Conservation (phyloP, 495 filamentous ascomycete species). For the Daldinia childiae region DNA sequence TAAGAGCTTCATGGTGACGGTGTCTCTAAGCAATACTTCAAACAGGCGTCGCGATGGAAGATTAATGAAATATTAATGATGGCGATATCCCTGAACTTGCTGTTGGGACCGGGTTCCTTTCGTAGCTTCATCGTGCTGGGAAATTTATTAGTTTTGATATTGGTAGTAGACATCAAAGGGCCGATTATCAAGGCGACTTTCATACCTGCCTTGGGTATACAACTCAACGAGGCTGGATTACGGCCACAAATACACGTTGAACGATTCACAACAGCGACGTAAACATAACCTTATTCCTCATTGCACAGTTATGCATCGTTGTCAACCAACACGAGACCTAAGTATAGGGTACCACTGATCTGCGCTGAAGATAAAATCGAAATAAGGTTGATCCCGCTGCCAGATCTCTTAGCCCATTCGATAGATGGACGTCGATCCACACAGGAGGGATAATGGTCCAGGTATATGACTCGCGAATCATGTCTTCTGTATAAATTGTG, state of each 20-base stretch:
- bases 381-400: conserved; percentile 20
- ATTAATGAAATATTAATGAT: not conserved
- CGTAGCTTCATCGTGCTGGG: not conserved
- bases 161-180: not conserved
- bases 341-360: not conserved
- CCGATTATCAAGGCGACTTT: not conserved
- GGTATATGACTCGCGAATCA: not conserved
- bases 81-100: not conserved
- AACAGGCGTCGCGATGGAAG: not conserved
- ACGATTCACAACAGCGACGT: not conserved
- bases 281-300: not conserved
- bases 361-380: conserved; percentile 1
- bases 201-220: not conserved
- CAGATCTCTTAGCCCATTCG: conserved; percentile 1
- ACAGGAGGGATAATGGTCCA: not conserved
- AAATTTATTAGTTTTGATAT: conserved; percentile 6
- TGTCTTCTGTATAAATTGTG: conserved; percentile 10
- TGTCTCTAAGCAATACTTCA: not conserved
- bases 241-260: conserved; percentile 8
- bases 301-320: conserved; percentile 1
- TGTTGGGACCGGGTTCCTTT: not conserved
- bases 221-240: not conserved
- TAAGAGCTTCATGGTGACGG: conserved; percentile 14
- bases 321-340: conserved; percentile 14
- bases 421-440: conserved; percentile 13